phyloP scores from a whole-genome alignment of 345 rosid species.

The Salix koriyanagi region DNA sequence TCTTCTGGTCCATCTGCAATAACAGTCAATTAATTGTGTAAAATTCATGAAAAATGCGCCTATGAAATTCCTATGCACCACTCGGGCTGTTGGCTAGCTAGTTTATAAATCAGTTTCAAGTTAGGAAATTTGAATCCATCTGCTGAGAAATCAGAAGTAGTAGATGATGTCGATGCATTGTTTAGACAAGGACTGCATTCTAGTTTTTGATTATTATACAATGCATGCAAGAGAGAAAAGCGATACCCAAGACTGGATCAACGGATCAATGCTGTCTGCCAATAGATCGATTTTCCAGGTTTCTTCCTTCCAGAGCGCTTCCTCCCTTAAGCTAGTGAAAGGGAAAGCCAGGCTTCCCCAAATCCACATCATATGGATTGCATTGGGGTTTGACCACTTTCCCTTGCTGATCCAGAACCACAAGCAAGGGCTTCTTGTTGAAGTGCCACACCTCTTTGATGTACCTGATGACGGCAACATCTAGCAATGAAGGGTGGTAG shows the following conservation, averaged over 20 bases:
- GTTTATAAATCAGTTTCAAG: background rate
- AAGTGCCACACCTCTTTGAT: slow-evolving; percentile 64
- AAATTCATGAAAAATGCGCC: background rate
- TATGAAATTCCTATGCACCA: background rate
- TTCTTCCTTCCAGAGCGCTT: slow-evolving; percentile 58
- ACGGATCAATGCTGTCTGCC: slow-evolving; percentile 47
- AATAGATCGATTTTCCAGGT: slow-evolving; percentile 57
- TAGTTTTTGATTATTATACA: background rate
- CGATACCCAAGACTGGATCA: slow-evolving; percentile 44
- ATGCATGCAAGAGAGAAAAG: background rate
- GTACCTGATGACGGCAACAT: slow-evolving; percentile 45
- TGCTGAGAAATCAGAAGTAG: background rate
- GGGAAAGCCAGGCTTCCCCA: slow-evolving; percentile 75
- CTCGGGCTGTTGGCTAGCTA: background rate
- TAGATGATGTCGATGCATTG: background rate
- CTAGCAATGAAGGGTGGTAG: slow-evolving; percentile 51
- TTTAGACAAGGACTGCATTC: background rate
- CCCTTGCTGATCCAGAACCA: slow-evolving; percentile 82
- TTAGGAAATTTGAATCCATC: background rate
- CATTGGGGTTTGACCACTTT: slow-evolving; percentile 59
- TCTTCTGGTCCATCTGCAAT: slow-evolving; percentile 23
- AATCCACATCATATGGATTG: slow-evolving; percentile 82
- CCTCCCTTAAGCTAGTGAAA: slow-evolving; percentile 56
- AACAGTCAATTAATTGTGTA: background rate
- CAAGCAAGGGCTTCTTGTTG: slow-evolving; percentile 56